Conservation (phyloP, 2,329 filamentous ascomycete species). For the Fusarium avenaceum region DNA sequence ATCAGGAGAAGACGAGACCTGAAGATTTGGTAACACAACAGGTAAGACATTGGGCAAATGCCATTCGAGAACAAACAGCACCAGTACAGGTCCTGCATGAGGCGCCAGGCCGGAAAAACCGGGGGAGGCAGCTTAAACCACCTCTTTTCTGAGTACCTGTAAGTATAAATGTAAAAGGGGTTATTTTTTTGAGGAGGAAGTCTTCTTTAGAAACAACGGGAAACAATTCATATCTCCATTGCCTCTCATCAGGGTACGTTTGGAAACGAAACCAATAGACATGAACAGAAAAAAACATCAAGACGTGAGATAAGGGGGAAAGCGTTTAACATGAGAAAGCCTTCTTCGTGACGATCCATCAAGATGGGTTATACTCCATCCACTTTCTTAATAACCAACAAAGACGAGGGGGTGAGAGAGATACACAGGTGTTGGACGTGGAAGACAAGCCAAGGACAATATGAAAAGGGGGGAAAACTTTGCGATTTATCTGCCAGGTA, state of each 20-base stretch:
- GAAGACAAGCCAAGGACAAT: conserved; percentile 29
- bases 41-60: conserved; percentile 4
- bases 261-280: conserved; percentile 42
- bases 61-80: conserved; percentile 13
- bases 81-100: conserved; percentile 8
- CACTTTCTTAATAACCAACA: conserved; percentile 41
- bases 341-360: conserved; percentile 51
- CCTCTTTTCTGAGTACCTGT: conserved; percentile 17
- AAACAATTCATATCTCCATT: conserved; percentile 34
- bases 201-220: conserved; percentile 29
- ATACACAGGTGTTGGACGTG: conserved; percentile 43
- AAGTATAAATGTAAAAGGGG: conserved; percentile 35
- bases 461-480: conserved; percentile 39
- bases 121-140: conserved; percentile 12
- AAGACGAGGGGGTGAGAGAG: conserved; percentile 31
- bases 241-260: conserved; percentile 26
- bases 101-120: conserved; percentile 4
- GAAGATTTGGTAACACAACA: not conserved
- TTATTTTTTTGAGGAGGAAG: conserved; percentile 19
- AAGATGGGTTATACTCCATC: conserved; percentile 32
- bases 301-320: conserved; percentile 38
- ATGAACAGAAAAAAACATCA: conserved; percentile 37
- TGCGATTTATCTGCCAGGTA: conserved; percentile 52
- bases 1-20: not conserved
- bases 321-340: conserved; percentile 46